phyloP scores from a whole-genome alignment of 169 alveolate genomes.

The Cytauxzoon felis region DNA sequence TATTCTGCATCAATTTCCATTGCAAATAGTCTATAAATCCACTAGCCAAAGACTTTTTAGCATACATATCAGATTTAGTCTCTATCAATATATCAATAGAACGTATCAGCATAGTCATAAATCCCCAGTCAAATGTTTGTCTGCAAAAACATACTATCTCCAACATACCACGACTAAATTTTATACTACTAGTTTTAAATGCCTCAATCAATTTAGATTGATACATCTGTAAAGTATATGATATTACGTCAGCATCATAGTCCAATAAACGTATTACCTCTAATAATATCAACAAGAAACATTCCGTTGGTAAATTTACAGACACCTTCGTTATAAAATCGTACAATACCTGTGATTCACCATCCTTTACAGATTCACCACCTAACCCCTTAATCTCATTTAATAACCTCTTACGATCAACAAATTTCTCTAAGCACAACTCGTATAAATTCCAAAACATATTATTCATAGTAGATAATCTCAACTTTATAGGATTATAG shows the following conservation, averaged over 20 bases:
- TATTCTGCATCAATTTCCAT: conserved; percentile 47
- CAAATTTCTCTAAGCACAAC: conserved; percentile 23
- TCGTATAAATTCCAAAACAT: conserved; percentile 49
- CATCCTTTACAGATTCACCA: conserved; percentile 47
- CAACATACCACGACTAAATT: conserved; percentile 55
- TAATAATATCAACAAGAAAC: conserved; percentile 37
- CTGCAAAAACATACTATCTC: conserved; percentile 62
- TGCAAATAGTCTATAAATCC: conserved; percentile 56
- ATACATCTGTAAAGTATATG: conserved; percentile 46
- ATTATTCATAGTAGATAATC: conserved; percentile 39
- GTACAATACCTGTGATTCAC: conserved; percentile 16
- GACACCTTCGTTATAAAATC: conserved; percentile 51
- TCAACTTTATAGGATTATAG: conserved; percentile 20
- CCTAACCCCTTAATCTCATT: conserved; percentile 19
- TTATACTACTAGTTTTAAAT: conserved; percentile 40
- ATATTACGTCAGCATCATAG: conserved; percentile 28
- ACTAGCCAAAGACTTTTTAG: conserved; percentile 34
- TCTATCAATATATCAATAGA: conserved; percentile 37
- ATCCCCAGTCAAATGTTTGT: conserved; percentile 64
- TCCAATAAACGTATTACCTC: conserved; percentile 37
- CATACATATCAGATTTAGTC: conserved; percentile 16
- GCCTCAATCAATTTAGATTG: conserved; percentile 43
- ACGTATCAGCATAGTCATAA: conserved; percentile 57
- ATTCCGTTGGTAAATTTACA: conserved; percentile 30
- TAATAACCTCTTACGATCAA: conserved; percentile 26